phyloP scores from a whole-genome alignment of 768 basidiomycete genomes.

The Cystobasidium tubakii region DNA sequence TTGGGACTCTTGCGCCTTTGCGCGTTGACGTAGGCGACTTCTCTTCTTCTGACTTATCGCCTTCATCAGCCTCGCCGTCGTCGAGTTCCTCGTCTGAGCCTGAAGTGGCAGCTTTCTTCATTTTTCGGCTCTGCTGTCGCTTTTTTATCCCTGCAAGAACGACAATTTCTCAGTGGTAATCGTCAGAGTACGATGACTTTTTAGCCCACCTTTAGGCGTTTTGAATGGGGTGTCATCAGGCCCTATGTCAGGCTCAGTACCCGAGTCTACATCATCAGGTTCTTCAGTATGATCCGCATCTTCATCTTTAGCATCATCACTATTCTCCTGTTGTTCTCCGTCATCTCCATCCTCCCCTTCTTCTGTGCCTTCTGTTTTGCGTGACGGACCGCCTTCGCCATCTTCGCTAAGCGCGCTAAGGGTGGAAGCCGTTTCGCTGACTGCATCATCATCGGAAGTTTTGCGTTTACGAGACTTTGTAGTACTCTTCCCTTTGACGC shows the following conservation, averaged over 20 bases:
- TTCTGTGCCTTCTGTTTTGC: background rate
- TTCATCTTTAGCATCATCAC: constrained; percentile 17
- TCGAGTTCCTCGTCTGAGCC: background rate
- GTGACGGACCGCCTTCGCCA: constrained; percentile 10
- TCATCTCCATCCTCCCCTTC: constrained; percentile 20
- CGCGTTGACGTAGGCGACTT: background rate
- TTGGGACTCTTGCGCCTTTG: background rate
- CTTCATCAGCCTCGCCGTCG: background rate
- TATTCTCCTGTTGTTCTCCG: constrained; percentile 18
- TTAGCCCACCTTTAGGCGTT: background rate
- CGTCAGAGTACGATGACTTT: no score
- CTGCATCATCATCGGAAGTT: constrained; percentile 7
- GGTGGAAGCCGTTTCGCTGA: constrained; percentile 25
- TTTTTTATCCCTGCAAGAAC: background rate
- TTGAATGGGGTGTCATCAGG: constrained; percentile 31
- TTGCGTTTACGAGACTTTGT: background rate
- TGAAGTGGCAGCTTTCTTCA: constrained; percentile 6
- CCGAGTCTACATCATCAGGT: background rate
- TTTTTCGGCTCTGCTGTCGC: background rate
- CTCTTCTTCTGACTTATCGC: background rate
- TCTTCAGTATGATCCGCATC: constrained; percentile 4
- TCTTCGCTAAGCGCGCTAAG: constrained; percentile 33
- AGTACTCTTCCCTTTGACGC: background rate
- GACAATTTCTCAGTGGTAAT: no score
- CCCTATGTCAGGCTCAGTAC: constrained; percentile 5